These are phyloP conservation scores for Russula ochroleuca DNA, from an alignment of 768 basidiomycete genomes.

Conservation along the genomic window DNA sequence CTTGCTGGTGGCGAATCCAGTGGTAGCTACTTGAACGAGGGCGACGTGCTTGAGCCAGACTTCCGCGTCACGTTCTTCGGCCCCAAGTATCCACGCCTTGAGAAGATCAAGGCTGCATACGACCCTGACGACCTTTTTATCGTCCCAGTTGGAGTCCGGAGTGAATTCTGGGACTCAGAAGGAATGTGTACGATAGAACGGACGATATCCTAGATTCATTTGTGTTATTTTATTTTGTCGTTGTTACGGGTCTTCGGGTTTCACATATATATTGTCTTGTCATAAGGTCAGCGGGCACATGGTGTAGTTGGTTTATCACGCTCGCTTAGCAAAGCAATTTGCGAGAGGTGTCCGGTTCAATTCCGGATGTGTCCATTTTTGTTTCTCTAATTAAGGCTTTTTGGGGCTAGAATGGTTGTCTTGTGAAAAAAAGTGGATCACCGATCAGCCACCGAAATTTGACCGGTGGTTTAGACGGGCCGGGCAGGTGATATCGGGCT, in stretches of 20 bases:
- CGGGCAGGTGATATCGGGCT: too few relatives aligned
- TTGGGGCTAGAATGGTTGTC: too few relatives aligned
- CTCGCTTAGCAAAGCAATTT: constrained; percentile 12
- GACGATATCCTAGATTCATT: background rate
- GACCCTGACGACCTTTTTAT: constrained; percentile 38
- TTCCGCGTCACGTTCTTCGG: constrained; percentile 38
- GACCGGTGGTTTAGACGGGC: too few relatives aligned
- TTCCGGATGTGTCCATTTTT: constrained; percentile 23
- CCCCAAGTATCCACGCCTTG: constrained; percentile 35
- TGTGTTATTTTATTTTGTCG: background rate
- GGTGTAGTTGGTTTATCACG: constrained; percentile 24
- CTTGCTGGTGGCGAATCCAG: constrained; percentile 32
- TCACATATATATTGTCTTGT: background rate
- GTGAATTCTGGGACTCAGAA: constrained; percentile 35
- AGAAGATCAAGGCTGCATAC: constrained; percentile 33
- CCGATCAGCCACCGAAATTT: too few relatives aligned
- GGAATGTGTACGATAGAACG: constrained; percentile 30
- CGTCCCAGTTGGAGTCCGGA: constrained; percentile 34
- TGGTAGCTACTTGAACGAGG: constrained; percentile 39
- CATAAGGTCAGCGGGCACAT: background rate
- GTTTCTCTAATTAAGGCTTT: too few relatives aligned
- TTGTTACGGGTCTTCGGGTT: background rate
- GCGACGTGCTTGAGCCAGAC: constrained; percentile 33
- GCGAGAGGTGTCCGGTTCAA: constrained; percentile 25
- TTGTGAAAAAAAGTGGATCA: too few relatives aligned